Evolutionary conservation across 2,329 filamentous ascomycete genomes (phyloP), one percentile per base, ranked within the genome.

Genomic region (Eurotiales sp.): DNA sequence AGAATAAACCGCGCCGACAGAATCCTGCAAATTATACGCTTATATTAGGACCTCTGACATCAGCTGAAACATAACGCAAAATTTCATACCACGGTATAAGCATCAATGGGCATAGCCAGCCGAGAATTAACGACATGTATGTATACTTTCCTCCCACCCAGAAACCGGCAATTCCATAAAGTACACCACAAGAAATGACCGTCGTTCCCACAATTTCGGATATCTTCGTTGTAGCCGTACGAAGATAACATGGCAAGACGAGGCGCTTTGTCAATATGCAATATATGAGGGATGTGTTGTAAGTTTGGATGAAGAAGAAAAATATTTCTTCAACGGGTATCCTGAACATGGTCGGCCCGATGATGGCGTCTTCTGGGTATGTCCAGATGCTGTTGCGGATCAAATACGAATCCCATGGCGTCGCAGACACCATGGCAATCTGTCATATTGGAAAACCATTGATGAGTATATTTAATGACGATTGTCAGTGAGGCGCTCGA

Each of bases 221-320:
- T 1, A 21, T 14, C 6, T 44, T 40, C 36, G 60, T 51, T 21
- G 50, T 51, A 55, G 74, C 71, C 53, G 69, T 68, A 22, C 70
- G 71, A 40, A 85, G 64, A 57, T 80, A 80, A 12, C 67, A 65
- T 2, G 79, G 72, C 51, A 86, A 76, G 7, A 86, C 72, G 10
- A 77, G 74, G 1, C 82, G 76, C 64, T 86, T 88, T 67, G 78
- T 87, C 17, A 85, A 65, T 1, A 88, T 67, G 8, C 87, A 74
- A 60, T 89, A 90, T 8, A 90, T 64, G 45, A 88, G 68, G 61
- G 60, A 50, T 10, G 63, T 64, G 36, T 82, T 87, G 66, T 87
- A 89, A 1, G 86, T 89, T 68, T 90, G 87, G 21, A 90, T 80
- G 17, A 87, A 69, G 64, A 90, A 90, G 75, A 90, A 90, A 69